Evolutionary conservation across 1,284 basidiomycete genomes (phyloP), one percentile per base, ranked within the genome.

Genomic region (Vanrija sp.): DNA sequence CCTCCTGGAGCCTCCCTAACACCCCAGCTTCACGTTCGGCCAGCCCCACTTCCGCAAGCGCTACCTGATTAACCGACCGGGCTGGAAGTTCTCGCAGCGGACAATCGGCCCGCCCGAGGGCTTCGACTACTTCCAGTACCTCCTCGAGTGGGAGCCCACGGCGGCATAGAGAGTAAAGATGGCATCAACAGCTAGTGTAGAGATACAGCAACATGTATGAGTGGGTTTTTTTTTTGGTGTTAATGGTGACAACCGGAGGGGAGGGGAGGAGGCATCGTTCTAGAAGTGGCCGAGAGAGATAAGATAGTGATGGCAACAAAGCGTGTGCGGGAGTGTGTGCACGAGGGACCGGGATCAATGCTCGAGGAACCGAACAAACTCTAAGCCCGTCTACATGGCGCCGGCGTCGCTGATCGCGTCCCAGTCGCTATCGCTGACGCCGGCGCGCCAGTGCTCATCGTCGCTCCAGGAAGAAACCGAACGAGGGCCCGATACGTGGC

Each of bases 41-140:
- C 91, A 94, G 69, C 91, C 91, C 1, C 91, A 95, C 72, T 94
- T 94, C 74, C 85, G 91, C 38, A 83, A 83, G 65, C 82, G 84
- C 44, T 91, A 83, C 72, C 62, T 83, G 81, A 61, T 79, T 25
- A 62, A 70, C 55, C 60, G 73, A 12, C 52, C 64, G 3, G 64
- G 66, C 6, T 76, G 66, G 64, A 58, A 60, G 12, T 54, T 73
- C 14, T 62, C 67, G 6, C 63, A 70, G 46, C 54, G 52, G 16
- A 66, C 73, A 47, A 72, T 76, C 42, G 74, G 75, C 4, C 74
- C 75, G 7, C 65, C 88, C 34, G 87, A 91, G 53, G 84, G 85
- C 6, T 92, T 92, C 67, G 89, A 90, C 73, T 93, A 92, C 75
- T 91, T 88, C 71, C 78, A 91, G 69, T 93, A 91, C 72, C 82